These are phyloP conservation scores for Elaphomyces granulatus DNA, from an alignment of 495 filamentous ascomycete species.

Conservation along the genomic window DNA sequence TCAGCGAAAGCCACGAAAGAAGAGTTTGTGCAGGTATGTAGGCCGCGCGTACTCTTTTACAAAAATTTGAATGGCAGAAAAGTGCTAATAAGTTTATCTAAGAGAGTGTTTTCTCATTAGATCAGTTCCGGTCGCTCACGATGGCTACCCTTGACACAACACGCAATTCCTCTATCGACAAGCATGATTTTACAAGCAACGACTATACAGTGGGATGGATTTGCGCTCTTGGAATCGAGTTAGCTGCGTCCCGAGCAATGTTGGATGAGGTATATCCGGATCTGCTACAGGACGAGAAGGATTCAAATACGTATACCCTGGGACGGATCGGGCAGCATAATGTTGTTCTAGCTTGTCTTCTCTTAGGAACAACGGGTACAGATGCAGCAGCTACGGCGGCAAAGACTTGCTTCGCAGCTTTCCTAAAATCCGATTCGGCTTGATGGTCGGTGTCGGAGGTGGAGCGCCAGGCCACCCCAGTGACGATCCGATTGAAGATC, in stretches of 20 bases:
- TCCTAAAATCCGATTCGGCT: conserved; percentile 21
- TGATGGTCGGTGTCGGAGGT: conserved; percentile 24
- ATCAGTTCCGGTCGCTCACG: no score
- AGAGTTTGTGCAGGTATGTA: no score
- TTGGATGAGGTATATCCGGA: conserved; percentile 25
- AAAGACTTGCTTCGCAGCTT: conserved; percentile 23
- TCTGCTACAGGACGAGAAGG: conserved; percentile 1
- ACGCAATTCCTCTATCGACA: no score
- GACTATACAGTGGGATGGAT: conserved; percentile 35
- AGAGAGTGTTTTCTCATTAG: no score
- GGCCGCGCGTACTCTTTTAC: no score
- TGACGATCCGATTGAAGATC: conserved; percentile 13
- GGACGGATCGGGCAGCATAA: conserved; percentile 16
- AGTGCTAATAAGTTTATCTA: no score
- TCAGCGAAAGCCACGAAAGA: no score
- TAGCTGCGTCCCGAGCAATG: conserved; percentile 19
- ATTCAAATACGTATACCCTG: conserved; percentile 14
- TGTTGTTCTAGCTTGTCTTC: conserved; percentile 18
- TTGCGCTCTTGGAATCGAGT: conserved; percentile 23
- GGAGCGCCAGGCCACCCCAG: conserved; percentile 14
- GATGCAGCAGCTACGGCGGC: conserved; percentile 15
- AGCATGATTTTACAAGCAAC: no score
- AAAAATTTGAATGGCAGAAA: no score
- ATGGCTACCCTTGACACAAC: no score
- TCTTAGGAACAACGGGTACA: conserved; percentile 18